Evolutionary conservation across 192 early-diverging fungal genomes (phyloP), one percentile per base, ranked within the genome.

Genomic region (Coemansia sp.): DNA sequence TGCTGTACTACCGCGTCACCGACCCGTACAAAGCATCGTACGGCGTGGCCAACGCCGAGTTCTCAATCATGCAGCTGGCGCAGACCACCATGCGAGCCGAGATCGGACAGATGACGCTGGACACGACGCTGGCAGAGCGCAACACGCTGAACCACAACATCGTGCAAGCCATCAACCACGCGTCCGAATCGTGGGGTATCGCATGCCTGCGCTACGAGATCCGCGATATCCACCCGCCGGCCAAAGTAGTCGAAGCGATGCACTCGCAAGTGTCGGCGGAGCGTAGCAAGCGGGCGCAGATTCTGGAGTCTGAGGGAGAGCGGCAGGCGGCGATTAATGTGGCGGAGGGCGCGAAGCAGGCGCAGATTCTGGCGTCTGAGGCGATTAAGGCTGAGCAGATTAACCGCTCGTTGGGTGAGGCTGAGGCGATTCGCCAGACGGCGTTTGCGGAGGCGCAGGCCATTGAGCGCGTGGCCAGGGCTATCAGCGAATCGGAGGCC

Each of bases 21-120:
- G 94, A 96, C 65, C 90, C 96, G 1, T 96, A 93, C 82, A 91
- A 93, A 78, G 89, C 91, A 3, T 92, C 90, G 5, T 98, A 98
- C 73, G 94, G 94, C 19, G 91, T 97, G 7, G 93, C 93, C 56
- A 85, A 98, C 70, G 88, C 91, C 23, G 93, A 96, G 69, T 98
- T 94, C 79, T 93, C 96, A 13, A 80, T 98, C 39, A 85, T 92
- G 6, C 96, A 98, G 73, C 82, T 98, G 57, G 96, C 96, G n/a
- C 96, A 98, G 72, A 98, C 96, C 7, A 96, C 96, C 0, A 96
- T 98, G 96, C 89, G 96, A 39, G 94, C 96, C 5, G 96, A 98
- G 67, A 98, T 98, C 66, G 96, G 96, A 38, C 93, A 96, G 78
- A 90, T 98, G 88, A 97, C 93, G 3, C 78, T 98, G 62, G 96